These are phyloP conservation scores for Kwoniella sp. DNA, from an alignment of 768 basidiomycete genomes.

Conservation along the genomic window DNA sequence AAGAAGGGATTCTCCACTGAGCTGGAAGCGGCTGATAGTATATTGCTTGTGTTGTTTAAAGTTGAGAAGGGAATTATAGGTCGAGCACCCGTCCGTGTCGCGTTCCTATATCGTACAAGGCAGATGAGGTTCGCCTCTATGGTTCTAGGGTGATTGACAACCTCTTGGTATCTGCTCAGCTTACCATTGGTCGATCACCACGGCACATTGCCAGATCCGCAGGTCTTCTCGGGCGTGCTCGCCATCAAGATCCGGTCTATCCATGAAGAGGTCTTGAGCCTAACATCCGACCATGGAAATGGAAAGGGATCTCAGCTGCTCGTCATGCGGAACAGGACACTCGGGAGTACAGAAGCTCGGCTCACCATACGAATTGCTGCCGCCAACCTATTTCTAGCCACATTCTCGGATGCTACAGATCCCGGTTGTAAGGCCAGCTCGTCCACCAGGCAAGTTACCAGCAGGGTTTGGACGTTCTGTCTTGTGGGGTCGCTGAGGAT, in stretches of 20 bases:
- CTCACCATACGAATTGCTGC: conserved; percentile 29
- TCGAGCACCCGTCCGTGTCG: conserved; percentile 18
- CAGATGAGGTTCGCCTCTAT: too few species aligned
- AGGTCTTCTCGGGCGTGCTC: conserved; percentile 4
- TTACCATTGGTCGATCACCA: conserved; percentile 30
- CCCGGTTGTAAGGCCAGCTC: conserved; percentile 22
- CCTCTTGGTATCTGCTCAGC: neutral
- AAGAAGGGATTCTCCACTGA: conserved; percentile 7
- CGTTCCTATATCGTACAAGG: conserved; percentile 18
- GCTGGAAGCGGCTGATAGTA: neutral
- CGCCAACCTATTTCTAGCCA: conserved; percentile 16
- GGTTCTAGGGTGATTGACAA: neutral
- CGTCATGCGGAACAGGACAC: too few species aligned
- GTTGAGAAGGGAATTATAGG: conserved; percentile 12
- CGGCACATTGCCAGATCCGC: conserved; percentile 29
- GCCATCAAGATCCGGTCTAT: neutral
- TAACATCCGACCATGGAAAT: neutral
- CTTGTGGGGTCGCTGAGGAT: conserved; percentile 18
- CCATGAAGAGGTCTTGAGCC: conserved; percentile 30
- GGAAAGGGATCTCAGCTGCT: too few species aligned
- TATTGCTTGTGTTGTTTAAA: too few species aligned
- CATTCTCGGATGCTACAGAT: conserved; percentile 12
- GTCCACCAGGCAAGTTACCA: conserved; percentile 23
- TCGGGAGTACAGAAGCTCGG: too few species aligned
- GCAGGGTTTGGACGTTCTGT: conserved; percentile 27